A percentile compares a stretch with the other conserved stretches of the same genome.
Evolutionary conservation across 2,329 filamentous ascomycete genomes (phyloP).

Genomic region (Daldinia sp.): DNA sequence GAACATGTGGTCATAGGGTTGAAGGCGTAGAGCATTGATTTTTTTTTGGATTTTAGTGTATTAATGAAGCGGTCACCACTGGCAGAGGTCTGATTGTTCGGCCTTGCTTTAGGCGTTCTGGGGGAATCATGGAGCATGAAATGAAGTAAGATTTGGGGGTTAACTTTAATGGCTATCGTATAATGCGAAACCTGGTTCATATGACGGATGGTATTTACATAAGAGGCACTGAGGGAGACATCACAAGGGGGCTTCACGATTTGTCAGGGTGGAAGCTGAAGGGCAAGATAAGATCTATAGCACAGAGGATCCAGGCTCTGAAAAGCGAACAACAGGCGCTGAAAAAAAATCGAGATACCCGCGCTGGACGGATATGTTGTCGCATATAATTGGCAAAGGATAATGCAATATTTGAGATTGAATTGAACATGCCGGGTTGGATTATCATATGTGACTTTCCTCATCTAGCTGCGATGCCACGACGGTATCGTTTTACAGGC

Average conservation of each 20-base stretch:
- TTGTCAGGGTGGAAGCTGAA: constrained; percentile 26
- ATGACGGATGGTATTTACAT: constrained; percentile 33
- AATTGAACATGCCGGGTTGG: constrained; percentile 19
- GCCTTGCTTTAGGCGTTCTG: constrained; percentile 35
- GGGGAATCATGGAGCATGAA: constrained; percentile 29
- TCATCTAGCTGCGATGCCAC: constrained; percentile 20
- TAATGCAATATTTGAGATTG: constrained; percentile 27
- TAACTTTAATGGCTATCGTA: constrained; percentile 25
- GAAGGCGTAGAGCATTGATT: neutral
- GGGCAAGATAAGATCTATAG: constrained; percentile 18
- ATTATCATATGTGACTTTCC: constrained; percentile 37
- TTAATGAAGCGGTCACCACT: constrained; percentile 27
- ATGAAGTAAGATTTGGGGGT: constrained; percentile 22
- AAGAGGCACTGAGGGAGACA: constrained; percentile 27
- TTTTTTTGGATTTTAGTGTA: constrained; percentile 27
- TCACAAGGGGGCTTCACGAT: constrained; percentile 27
- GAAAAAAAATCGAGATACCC: constrained; percentile 39
- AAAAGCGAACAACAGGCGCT: constrained; percentile 32
- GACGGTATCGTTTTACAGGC: neutral
- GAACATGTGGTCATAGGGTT: constrained; percentile 35
- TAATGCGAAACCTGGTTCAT: constrained; percentile 13
- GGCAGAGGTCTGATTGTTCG: constrained; percentile 14
- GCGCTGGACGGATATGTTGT: constrained; percentile 34
- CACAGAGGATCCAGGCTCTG: constrained; percentile 34
- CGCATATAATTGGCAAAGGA: constrained; percentile 25